Evolutionary conservation across 2,329 filamentous ascomycete genomes (phyloP), one percentile per base, ranked within the genome.

Genomic region (Arthrobotrys iridis): DNA sequence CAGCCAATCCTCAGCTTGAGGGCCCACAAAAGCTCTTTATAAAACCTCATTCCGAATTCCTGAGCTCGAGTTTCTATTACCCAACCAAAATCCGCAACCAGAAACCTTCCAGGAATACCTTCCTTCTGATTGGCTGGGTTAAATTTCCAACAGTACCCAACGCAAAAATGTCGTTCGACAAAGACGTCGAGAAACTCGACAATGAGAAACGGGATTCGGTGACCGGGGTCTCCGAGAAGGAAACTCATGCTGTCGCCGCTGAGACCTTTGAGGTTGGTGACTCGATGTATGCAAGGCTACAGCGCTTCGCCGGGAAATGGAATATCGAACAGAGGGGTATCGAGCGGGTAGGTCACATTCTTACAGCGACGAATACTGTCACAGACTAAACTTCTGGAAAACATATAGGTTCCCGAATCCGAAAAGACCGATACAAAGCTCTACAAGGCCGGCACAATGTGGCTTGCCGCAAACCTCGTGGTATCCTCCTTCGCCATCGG

Each of bases 401-500:
- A 48, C 30, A 2, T 15, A 59, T 59, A 76, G 72, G 72, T 76
- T 33, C 90, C 90, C 0, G 87, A 88, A 63, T 84, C 89, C 79
- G 90, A 93, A 83, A 84, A 90, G 78, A 88, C 86, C 4, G 88
- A 91, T 81, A 86, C 83, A 35, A 88, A 87, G 22, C 85, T 90
- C 81, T 83, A 86, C 79, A 90, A 91, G 78, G 86, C 91, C 76
- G 88, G 88, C 58, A 92, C 90, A 24, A 87, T 93, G 88, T 93
- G 91, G 91, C 84, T 92, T 46, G 89, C 90, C 0, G 90, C 90
- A 79, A 93, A 93, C 82, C 88, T 93, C 88, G 89, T 91, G 62
- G 88, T 92, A 52, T 90, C 88, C 22, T 89, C 89, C 11, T 92
- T 93, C 79, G 90, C 91, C 55, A 89, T 93, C 66, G 92, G 91